phyloP scores from a whole-genome alignment of 2,329 filamentous ascomycete species.

The Monosporascus sp. region DNA sequence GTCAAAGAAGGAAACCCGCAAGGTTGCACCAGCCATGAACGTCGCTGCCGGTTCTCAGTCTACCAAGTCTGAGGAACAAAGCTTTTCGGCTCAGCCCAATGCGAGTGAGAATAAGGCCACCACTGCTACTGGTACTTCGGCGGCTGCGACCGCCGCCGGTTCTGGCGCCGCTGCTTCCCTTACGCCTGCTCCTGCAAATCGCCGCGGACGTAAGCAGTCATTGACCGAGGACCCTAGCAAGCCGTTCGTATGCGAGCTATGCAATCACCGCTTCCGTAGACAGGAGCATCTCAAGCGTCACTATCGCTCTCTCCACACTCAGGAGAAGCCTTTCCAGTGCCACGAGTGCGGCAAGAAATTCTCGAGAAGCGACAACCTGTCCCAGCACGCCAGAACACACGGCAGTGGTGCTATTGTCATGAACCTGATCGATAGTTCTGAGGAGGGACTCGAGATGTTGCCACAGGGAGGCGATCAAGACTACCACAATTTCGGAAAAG shows the following conservation, averaged over 20 bases:
- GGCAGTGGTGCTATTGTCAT: slow-evolving; percentile 86
- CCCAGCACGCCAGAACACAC: slow-evolving; percentile 92
- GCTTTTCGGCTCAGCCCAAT: slow-evolving; percentile 29
- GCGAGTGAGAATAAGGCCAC: slow-evolving; percentile 32
- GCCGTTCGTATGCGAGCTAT: slow-evolving; percentile 95
- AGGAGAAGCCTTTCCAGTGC: slow-evolving; percentile 98
- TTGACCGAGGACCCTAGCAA: slow-evolving; percentile 96
- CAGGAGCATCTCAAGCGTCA: slow-evolving; percentile 99
- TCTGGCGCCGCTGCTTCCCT: slow-evolving; percentile 41
- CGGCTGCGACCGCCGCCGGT: slow-evolving; percentile 36
- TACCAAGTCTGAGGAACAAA: slow-evolving; percentile 30
- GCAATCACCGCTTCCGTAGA: slow-evolving; percentile 93
- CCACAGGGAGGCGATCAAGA: slow-evolving; percentile 50
- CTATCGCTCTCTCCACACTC: slow-evolving; percentile 95
- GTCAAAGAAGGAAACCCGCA: slow-evolving; percentile 39
- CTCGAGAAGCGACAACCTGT: slow-evolving; percentile 93
- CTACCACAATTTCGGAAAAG: slow-evolving; percentile 64
- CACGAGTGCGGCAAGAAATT: slow-evolving; percentile 99
- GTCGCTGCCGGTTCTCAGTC: slow-evolving; percentile 33
- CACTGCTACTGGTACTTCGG: slow-evolving; percentile 37
- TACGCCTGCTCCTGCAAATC: slow-evolving; percentile 63
- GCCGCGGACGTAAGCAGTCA: slow-evolving; percentile 96
- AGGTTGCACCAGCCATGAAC: slow-evolving; percentile 39
- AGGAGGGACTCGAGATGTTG: slow-evolving; percentile 42
- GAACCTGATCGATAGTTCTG: slow-evolving; percentile 74